Conservation (phyloP, 306 rosid genomes). For the Aeschynomene evenia region DNA sequence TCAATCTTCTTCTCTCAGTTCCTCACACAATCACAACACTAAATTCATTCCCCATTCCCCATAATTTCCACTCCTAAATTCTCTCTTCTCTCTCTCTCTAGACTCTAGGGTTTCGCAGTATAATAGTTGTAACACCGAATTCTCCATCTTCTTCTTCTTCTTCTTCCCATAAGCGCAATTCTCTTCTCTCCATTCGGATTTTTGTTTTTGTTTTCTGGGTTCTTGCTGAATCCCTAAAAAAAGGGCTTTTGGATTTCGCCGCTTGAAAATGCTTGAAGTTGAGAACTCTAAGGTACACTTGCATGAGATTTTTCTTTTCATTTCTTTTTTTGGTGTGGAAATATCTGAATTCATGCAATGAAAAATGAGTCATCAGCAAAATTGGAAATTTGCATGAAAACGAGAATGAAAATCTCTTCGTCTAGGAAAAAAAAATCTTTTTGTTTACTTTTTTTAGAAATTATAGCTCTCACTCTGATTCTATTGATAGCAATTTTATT, state of each 20-base stretch:
- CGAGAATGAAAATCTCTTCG: neutral
- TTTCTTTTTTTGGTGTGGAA: neutral
- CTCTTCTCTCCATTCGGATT: neutral
- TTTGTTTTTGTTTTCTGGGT: neutral
- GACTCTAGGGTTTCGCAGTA: neutral
- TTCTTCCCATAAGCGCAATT: neutral
- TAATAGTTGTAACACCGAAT: neutral
- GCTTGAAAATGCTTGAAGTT: neutral
- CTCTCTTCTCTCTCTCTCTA: neutral
- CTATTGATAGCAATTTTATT: neutral
- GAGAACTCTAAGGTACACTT: neutral
- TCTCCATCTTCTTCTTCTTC: neutral
- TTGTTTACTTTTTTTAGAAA: neutral
- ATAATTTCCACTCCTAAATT: neutral
- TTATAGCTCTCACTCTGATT: constrained; percentile 14
- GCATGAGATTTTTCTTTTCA: neutral
- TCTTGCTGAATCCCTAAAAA: neutral
- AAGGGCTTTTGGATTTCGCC: neutral
- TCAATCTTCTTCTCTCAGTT: neutral
- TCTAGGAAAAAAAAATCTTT: too few relatives aligned
- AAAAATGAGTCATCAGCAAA: neutral
- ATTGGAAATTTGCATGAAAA: neutral
- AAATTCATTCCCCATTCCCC: neutral
- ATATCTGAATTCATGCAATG: neutral
- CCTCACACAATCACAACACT: too few relatives aligned